Evolutionary conservation across 225 moss, liverwort and hornwort genomes (phyloP), one percentile per base, ranked within the genome.

Genomic region (Bryum argenteum): DNA sequence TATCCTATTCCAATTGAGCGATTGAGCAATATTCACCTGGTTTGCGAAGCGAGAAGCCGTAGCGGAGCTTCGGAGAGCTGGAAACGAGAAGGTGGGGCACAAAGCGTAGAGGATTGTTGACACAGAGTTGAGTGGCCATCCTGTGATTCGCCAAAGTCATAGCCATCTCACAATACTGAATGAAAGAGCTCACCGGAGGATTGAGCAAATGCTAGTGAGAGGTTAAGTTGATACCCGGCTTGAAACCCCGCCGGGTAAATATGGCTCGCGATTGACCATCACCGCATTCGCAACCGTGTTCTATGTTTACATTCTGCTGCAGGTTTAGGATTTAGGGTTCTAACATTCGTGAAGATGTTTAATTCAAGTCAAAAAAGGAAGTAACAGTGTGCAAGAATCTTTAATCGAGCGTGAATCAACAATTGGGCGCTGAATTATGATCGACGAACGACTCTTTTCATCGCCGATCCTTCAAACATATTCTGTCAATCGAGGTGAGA

Each of bases 151-250:
- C 79, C 33, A 79, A 77, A 21, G 76, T 76, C 79, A 79, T 69
- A 48, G 68, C 75, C 54, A 59, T 59, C 42, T 50, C 23, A 10
- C 67, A 20, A 22, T 20, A 16, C 52, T n/a, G 52, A 52, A 11
- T 43, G 17, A 42, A 61, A 23, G 58, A 68, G 41, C 19, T 39
- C 57, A n/a, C 16, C 0, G 1, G 63, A 17, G 17, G 10, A 7
- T 6, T 37, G 18, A 14, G 11, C 48, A 41, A 40, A 44, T 65
- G 18, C 15, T 51, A 10, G 5, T 0, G 9, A 57, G 50, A 44
- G 59, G 21, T 69, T 59, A 79, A 58, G 72, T 76, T 76, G 79
- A 83, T 79, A 83, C 71, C 82, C 82, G 82, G 75, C 1, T 5
- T 23, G 60, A 37, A 65, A 3, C 16, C 20, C 45, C 28, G 11